Evolutionary conservation across 192 early-diverging fungal genomes (phyloP).

Genomic region (Geranomyces michiganensis): DNA sequence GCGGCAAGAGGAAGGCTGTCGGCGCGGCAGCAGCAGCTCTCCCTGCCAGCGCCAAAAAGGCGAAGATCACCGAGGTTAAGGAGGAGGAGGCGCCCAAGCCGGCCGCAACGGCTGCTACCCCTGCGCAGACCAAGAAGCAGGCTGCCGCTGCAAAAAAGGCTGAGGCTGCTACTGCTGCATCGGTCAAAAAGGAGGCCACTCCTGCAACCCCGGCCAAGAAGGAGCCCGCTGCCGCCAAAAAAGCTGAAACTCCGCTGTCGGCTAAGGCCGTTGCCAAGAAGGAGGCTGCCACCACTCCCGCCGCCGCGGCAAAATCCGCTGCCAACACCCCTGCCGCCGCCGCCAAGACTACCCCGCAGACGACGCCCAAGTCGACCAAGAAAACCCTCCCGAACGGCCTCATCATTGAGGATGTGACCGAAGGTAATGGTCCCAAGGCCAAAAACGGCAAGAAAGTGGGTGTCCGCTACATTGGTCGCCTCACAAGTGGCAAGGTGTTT

Average conservation of each 20-base stretch:
- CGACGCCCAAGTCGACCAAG: conserved; percentile 38
- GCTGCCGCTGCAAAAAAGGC: conserved; percentile 28
- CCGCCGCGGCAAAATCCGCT: neutral
- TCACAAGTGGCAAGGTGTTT: conserved; percentile 93
- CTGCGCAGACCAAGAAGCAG: conserved; percentile 37
- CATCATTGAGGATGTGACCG: conserved; percentile 76
- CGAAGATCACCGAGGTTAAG: conserved; percentile 48
- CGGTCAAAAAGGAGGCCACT: conserved; percentile 30
- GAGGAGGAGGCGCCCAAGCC: conserved; percentile 31
- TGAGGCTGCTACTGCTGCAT: conserved; percentile 37
- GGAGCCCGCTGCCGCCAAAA: conserved; percentile 24
- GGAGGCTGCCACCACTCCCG: conserved; percentile 27
- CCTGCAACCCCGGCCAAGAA: conserved; percentile 30
- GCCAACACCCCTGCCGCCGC: neutral
- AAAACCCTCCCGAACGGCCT: conserved; percentile 71
- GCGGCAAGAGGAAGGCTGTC: conserved; percentile 34
- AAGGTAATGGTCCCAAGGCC: conserved; percentile 64
- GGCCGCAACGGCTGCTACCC: conserved; percentile 39
- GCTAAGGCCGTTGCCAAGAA: conserved; percentile 45
- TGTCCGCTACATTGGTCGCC: conserved; percentile 94
- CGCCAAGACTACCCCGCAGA: neutral
- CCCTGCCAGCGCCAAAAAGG: conserved; percentile 35
- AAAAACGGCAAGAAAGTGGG: conserved; percentile 70
- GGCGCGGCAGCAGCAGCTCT: no score
- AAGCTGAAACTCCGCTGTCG: conserved; percentile 28